Base-by-base conservation (phyloP, 441 rosid species). In the Erodium trifolium region DNA sequence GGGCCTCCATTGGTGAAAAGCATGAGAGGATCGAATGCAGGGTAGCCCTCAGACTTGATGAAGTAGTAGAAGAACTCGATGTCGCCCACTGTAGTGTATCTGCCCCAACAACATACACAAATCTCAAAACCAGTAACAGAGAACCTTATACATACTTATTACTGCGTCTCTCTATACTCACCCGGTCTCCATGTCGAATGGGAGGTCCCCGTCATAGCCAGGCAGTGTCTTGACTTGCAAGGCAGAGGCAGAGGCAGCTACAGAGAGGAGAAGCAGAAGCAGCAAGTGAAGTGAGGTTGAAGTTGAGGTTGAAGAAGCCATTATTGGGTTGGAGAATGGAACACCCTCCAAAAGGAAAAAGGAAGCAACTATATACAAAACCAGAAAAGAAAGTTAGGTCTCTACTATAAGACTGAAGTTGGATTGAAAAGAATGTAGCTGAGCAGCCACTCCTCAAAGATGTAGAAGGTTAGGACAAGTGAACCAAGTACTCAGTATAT, bases 1-100 rank as follows among this genome's bases (percentile, higher is more conserved):
- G 68, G 68, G 18, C 68, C 68, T 34, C 68, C 68, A 65, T 65
- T 65, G 19, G 14, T 6, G 2, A 23, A 65, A 37, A 65, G 39
- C 18, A 65, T 16, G 37, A 65, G 18, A 4, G 68, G 68, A 16
- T 65, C 68, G 5, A 37, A 6, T 35, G 68, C 68, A 65, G 68
- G 68, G 47, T 14, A 13, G 1, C 51, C 51, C 14, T 37, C 29
- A 2, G 68, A 66, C 19, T 64, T 27, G 23, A 64, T 37, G n/a
- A 31, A 64, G 39, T 64, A 34, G 45, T 64, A 64, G 17, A 64
- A 66, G 17, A 66, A 66, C 27, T 66, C 68, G 39, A 39, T 37
- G 10, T 37, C 39, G 3, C 51, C 53, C 8, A 66, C 49, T 16
- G 49, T 39, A 37, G 27, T 39, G 68, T 66, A 66, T 43, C 51